A percentile compares a stretch with the other conserved stretches of the same genome.
These are phyloP conservation scores for Apiospora phragmitis DNA, from an alignment of 2,329 filamentous ascomycete genomes.

Conservation along the genomic window DNA sequence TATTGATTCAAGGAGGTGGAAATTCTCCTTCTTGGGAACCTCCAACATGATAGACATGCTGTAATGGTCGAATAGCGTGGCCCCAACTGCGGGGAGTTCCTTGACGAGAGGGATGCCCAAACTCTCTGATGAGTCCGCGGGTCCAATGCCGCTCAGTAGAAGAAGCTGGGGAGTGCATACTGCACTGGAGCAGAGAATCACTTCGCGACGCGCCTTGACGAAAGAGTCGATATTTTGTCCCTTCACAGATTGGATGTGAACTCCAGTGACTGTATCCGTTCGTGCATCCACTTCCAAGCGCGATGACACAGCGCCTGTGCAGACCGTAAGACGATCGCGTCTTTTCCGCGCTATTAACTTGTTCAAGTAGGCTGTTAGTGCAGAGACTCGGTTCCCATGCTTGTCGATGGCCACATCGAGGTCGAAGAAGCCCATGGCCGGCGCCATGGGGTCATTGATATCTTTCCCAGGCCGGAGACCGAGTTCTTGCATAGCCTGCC, in stretches of 20 bases:
- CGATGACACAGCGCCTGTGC: background rate
- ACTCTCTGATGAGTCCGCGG: constrained; percentile 19
- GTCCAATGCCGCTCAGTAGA: constrained; percentile 34
- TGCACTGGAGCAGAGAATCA: constrained; percentile 32
- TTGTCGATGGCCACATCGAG: constrained; percentile 30
- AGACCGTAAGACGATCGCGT: background rate
- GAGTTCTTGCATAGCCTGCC: constrained; percentile 25
- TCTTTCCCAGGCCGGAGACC: constrained; percentile 28
- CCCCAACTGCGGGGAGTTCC: constrained; percentile 28
- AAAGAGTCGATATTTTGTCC: background rate
- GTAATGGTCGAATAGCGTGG: constrained; percentile 29
- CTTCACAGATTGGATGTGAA: background rate
- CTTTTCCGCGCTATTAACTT: constrained; percentile 16
- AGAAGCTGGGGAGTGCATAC: constrained; percentile 33
- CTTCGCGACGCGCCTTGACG: constrained; percentile 3
- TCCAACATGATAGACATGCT: constrained; percentile 28
- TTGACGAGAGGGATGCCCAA: constrained; percentile 24
- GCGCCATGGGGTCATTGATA: constrained; percentile 28
- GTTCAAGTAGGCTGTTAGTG: constrained; percentile 29
- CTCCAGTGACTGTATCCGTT: background rate
- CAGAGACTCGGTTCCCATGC: constrained; percentile 25
- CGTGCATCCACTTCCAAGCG: background rate
- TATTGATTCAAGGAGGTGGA: constrained; percentile 22
- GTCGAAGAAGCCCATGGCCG: constrained; percentile 29
- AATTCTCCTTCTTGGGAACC: constrained; percentile 26